Evolutionary conservation across 768 basidiomycete species (phyloP).

Genomic region (Mycena chlorophos): DNA sequence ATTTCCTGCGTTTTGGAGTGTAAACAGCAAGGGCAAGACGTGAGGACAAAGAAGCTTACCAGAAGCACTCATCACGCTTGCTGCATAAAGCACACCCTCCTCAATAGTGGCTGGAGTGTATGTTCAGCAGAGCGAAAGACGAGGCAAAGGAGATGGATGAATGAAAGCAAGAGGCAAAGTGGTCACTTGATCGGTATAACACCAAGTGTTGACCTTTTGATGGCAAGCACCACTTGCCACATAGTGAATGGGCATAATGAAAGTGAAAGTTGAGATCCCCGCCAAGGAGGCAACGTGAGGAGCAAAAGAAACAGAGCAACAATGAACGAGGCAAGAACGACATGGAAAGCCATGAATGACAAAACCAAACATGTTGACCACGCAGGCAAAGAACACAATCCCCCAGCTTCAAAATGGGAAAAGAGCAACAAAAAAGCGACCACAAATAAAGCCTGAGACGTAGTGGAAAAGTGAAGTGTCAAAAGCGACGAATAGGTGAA

Average conservation of each 20-base stretch:
- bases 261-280: slow-evolving; percentile 23
- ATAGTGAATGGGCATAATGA: neutral
- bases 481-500: too few relatives aligned
- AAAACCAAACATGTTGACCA: neutral
- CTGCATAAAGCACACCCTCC: too few relatives aligned
- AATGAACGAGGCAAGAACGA: neutral
- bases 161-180: too few relatives aligned
- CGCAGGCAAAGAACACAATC: neutral
- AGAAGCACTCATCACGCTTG: too few relatives aligned
- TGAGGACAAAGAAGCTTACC: too few relatives aligned
- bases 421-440: neutral
- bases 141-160: too few relatives aligned
- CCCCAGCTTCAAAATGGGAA: neutral
- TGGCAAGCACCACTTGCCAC: neutral
- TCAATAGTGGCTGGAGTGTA: too few relatives aligned
- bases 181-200: neutral
- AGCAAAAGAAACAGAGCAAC: neutral
- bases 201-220: neutral
- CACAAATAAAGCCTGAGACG: too few relatives aligned
- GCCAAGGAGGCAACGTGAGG: neutral
- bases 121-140: too few relatives aligned
- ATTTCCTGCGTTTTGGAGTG: too few relatives aligned
- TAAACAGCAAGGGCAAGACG: too few relatives aligned
- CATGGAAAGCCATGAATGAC: neutral
- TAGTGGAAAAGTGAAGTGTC: too few relatives aligned